These are phyloP conservation scores for Nothopassalora personata DNA, from an alignment of 2,329 filamentous ascomycete genomes.

Conservation along the genomic window DNA sequence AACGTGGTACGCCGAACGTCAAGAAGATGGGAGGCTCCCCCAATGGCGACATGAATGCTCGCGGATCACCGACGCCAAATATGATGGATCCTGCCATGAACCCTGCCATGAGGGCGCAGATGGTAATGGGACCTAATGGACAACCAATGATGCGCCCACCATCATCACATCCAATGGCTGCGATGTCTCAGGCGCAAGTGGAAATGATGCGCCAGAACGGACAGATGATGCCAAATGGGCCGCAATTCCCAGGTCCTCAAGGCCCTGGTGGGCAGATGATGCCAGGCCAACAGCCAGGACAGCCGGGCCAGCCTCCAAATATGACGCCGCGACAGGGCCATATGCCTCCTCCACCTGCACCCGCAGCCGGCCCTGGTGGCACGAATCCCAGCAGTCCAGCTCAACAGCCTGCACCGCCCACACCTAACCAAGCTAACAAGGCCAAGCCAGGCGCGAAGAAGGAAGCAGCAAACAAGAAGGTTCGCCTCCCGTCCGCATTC, in stretches of 20 bases:
- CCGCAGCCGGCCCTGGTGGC: slow-evolving; percentile 36
- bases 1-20: slow-evolving; percentile 71
- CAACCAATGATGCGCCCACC: slow-evolving; percentile 37
- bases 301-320: slow-evolving; percentile 51
- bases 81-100: slow-evolving; percentile 48
- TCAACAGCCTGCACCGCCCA: slow-evolving; percentile 59
- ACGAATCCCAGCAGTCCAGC: slow-evolving; percentile 46
- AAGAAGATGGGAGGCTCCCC: slow-evolving; percentile 63
- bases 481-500: not conserved
- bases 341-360: slow-evolving; percentile 48
- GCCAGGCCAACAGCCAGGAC: slow-evolving; percentile 40
- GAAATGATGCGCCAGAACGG: slow-evolving; percentile 35
- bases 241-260: slow-evolving; percentile 34
- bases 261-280: slow-evolving; percentile 35
- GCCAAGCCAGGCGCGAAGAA: slow-evolving; percentile 69
- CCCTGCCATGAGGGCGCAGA: slow-evolving; percentile 20
- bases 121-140: slow-evolving; percentile 19
- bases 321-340: slow-evolving; percentile 68
- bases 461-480: slow-evolving; percentile 47
- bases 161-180: slow-evolving; percentile 60
- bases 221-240: slow-evolving; percentile 27
- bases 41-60: slow-evolving; percentile 60
- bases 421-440: slow-evolving; percentile 68
- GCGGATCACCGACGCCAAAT: slow-evolving; percentile 57
- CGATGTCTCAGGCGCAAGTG: slow-evolving; percentile 49